phyloP scores from a whole-genome alignment of 257 asterid species.

The Galeopsis tetrahit region DNA sequence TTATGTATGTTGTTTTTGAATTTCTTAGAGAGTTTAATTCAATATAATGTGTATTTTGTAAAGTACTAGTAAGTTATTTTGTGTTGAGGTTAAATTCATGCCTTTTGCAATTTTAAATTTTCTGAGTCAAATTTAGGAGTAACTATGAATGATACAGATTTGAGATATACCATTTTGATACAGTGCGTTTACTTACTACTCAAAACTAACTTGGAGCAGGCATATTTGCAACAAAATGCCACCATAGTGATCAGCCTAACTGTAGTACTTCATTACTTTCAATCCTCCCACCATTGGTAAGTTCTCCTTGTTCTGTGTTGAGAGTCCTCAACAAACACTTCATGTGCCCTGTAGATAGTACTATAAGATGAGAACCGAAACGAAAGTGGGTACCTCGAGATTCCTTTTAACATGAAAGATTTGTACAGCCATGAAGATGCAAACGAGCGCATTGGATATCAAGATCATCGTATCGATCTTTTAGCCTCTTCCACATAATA shows the following conservation, averaged over 20 bases:
- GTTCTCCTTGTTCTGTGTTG: conserved; percentile 22
- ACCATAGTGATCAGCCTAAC: conserved; percentile 60
- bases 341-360: conserved; percentile 64
- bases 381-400: conserved; percentile 45
- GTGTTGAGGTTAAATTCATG: too few relatives aligned
- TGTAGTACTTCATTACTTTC: conserved; percentile 65
- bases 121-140: too few relatives aligned
- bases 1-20: neutral
- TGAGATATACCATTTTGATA: too few relatives aligned
- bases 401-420: conserved; percentile 57
- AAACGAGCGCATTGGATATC: conserved; percentile 57
- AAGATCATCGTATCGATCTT: conserved; percentile 56
- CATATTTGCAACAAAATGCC: conserved; percentile 58
- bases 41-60: neutral
- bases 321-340: conserved; percentile 39
- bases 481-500: conserved; percentile 29
- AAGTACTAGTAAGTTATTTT: too few relatives aligned
- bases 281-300: conserved; percentile 50
- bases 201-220: conserved; percentile 63
- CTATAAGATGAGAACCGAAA: conserved; percentile 52
- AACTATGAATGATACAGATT: too few relatives aligned
- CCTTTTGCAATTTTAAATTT: too few relatives aligned
- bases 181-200: neutral
- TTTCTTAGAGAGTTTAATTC: too few relatives aligned
- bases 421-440: conserved; percentile 56